phyloP scores from a whole-genome alignment of 768 basidiomycete genomes.

The Crucibulum laeve region DNA sequence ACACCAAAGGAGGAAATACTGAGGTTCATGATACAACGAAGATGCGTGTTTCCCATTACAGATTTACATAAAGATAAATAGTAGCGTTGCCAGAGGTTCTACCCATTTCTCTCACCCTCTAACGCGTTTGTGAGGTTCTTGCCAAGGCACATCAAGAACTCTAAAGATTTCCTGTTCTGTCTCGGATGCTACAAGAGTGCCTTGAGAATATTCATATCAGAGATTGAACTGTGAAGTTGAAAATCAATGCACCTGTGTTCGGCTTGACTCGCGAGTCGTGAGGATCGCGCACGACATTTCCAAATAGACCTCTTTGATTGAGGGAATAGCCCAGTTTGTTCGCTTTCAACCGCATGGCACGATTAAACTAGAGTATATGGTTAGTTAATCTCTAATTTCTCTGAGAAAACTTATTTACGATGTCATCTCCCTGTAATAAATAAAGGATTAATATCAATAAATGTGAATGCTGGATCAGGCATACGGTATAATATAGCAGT shows the following conservation, averaged over 20 bases:
- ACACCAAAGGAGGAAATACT: too few relatives aligned
- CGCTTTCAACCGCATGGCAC: conserved; percentile 83
- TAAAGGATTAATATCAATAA: background rate
- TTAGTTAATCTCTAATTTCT: conserved; percentile 1
- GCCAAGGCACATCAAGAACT: conserved; percentile 76
- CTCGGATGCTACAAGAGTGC: conserved; percentile 69
- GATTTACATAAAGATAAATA: too few relatives aligned
- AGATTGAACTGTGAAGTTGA: background rate
- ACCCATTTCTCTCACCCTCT: conserved; percentile 35
- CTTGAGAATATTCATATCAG: conserved; percentile 25
- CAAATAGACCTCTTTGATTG: conserved; percentile 82
- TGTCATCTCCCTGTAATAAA: conserved; percentile 71
- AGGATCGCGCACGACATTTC: conserved; percentile 68
- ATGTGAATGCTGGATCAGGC: conserved; percentile 14
- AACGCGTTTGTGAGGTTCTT: conserved; percentile 74
- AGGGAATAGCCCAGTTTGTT: conserved; percentile 76
- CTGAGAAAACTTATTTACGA: conserved; percentile 49
- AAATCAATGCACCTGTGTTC: conserved; percentile 39
- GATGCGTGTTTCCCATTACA: too few relatives aligned
- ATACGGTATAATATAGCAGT: conserved; percentile 85
- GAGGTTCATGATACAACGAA: too few relatives aligned
- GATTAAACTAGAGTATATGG: conserved; percentile 70
- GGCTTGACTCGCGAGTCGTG: conserved; percentile 56
- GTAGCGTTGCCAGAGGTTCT: too few relatives aligned
- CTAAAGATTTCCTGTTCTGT: conserved; percentile 86